Evolutionary conservation across 108 stramenopile species (phyloP).

Genomic region (Nitzschia sp.): DNA sequence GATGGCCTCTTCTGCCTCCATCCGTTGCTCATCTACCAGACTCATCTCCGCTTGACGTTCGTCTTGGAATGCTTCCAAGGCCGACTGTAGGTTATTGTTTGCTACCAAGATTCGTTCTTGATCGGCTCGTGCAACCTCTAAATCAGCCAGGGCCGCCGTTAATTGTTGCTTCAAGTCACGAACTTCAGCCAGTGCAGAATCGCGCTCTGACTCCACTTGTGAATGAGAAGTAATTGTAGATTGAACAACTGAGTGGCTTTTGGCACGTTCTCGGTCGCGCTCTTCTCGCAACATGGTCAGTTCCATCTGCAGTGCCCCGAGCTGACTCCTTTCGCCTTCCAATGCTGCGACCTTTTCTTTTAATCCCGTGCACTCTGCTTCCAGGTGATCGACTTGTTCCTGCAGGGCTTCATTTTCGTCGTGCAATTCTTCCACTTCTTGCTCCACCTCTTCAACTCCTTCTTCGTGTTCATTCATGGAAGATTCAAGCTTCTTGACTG

Average conservation of each 20-base stretch:
- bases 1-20: conserved; percentile 61
- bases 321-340: conserved; percentile 52
- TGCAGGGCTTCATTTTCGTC: conserved; percentile 76
- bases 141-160: conserved; percentile 68
- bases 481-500: conserved; percentile 29
- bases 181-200: conserved; percentile 57
- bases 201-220: conserved; percentile 58
- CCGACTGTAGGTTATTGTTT: conserved; percentile 72
- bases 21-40: conserved; percentile 69
- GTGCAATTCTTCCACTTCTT: conserved; percentile 65
- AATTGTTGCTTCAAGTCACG: conserved; percentile 76
- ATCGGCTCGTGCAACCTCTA: conserved; percentile 77
- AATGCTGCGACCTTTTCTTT: conserved; percentile 48
- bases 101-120: conserved; percentile 62
- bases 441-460: conserved; percentile 46
- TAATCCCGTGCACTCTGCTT: conserved; percentile 52
- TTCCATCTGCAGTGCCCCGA: conserved; percentile 73
- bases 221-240: conserved; percentile 44
- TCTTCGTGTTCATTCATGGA: conserved; percentile 44
- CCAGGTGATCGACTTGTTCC: conserved; percentile 48
- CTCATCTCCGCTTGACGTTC: conserved; percentile 84
- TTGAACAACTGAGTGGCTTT: conserved; percentile 41
- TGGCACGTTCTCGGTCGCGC: conserved; percentile 59
- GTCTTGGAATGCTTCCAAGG: conserved; percentile 82
- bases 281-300: conserved; percentile 80